Conservation (phyloP, 208 protist genomes). For the Angomonas deanei region DNA sequence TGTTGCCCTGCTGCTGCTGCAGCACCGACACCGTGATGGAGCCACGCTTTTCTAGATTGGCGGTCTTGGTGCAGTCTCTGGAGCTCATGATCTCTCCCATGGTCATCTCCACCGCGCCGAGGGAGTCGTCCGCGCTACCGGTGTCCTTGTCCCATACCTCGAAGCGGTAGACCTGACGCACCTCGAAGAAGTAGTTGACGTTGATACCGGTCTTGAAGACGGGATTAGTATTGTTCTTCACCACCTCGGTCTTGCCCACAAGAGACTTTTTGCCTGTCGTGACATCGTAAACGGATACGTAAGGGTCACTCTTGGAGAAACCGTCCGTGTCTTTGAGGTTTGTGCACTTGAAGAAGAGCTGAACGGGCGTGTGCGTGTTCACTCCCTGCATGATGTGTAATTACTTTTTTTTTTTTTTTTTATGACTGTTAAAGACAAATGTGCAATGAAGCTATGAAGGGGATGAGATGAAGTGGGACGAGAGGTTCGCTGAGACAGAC, state of each 20-base stretch:
- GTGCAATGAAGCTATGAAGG: no score
- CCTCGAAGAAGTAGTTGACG: slow-evolving; percentile 33
- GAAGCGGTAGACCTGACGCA: slow-evolving; percentile 13
- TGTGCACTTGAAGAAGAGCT: slow-evolving; percentile 27
- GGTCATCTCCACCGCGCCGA: slow-evolving; percentile 17
- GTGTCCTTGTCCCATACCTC: slow-evolving; percentile 23
- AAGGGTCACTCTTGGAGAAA: slow-evolving; percentile 24
- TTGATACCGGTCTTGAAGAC: slow-evolving; percentile 17
- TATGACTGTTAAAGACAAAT: no score
- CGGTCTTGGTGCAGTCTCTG: slow-evolving; percentile 8
- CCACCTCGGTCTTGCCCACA: slow-evolving; percentile 22
- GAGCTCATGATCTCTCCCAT: slow-evolving; percentile 20
- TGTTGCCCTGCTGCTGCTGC: slow-evolving; percentile 11
- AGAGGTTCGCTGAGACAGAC: no score
- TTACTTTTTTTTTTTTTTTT: no score
- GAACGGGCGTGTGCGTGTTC: slow-evolving; percentile 12
- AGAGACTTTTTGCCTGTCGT: no score
- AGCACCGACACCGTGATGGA: slow-evolving; percentile 19
- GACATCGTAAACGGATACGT: slow-evolving; percentile 9
- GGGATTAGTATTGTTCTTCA: slow-evolving; percentile 32
- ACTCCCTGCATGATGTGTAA: no score
- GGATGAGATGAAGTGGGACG: no score
- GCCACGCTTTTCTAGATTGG: slow-evolving; percentile 13
- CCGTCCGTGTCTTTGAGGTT: slow-evolving; percentile 16
- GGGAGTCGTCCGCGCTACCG: slow-evolving; percentile 15